These are phyloP conservation scores for Plectosphaerella sp. DNA, from an alignment of 2,329 filamentous ascomycete genomes.

Conservation along the genomic window DNA sequence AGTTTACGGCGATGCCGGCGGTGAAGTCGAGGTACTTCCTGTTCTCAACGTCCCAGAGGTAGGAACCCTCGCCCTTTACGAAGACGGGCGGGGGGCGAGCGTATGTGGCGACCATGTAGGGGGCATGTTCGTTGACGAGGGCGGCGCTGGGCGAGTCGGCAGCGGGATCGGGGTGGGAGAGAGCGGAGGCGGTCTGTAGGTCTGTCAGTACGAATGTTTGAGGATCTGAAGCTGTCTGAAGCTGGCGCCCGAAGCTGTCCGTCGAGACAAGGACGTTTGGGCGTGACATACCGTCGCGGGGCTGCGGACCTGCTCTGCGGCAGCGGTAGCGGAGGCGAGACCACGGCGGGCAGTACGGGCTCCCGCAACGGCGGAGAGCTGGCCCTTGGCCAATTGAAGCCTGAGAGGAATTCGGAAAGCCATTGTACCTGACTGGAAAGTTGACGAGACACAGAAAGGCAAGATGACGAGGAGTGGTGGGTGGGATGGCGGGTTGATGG, in stretches of 20 bases:
- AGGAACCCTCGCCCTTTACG: constrained; percentile 79
- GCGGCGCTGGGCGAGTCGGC: constrained; percentile 69
- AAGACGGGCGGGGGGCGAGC: constrained; percentile 87
- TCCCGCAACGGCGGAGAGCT: constrained; percentile 13
- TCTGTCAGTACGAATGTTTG: too few relatives aligned
- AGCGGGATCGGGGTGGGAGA: constrained; percentile 68
- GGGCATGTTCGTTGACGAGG: constrained; percentile 69
- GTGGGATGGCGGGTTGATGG: not conserved
- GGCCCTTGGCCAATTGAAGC: constrained; percentile 27
- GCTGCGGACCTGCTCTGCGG: constrained; percentile 25
- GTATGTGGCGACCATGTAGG: constrained; percentile 96
- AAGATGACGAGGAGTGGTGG: not conserved
- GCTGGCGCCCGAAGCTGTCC: too few relatives aligned
- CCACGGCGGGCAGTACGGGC: constrained; percentile 22
- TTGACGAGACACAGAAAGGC: not conserved
- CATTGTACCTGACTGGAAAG: constrained; percentile 21
- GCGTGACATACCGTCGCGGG: constrained; percentile 24
- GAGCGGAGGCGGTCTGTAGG: constrained; percentile 22
- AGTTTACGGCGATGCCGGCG: constrained; percentile 91
- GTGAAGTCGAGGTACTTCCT: constrained; percentile 91
- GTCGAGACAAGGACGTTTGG: too few relatives aligned
- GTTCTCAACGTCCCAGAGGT: constrained; percentile 87
- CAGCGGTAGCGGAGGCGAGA: constrained; percentile 28
- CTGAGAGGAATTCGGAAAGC: constrained; percentile 32
- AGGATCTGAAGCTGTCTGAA: too few relatives aligned